phyloP scores from a whole-genome alignment of 805 yeast species.

The Spathaspora passalidarum region DNA sequence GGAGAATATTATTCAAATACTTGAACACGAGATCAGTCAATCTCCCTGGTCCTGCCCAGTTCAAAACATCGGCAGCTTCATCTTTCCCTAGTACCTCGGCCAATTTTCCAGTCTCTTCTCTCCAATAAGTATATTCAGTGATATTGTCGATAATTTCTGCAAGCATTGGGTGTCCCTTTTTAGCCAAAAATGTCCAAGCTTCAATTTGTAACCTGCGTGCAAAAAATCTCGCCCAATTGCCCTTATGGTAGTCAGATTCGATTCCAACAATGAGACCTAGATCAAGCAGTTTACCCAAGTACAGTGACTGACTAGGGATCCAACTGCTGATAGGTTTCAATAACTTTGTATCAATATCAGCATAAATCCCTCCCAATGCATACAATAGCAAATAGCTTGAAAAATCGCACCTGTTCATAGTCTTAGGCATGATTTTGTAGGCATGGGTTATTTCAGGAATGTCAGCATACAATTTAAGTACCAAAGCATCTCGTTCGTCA shows the following conservation, averaged over 20 bases:
- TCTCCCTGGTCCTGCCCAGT: slow-evolving; percentile 96
- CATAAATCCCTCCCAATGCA: slow-evolving; percentile 91
- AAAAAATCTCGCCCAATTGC: slow-evolving; percentile 82
- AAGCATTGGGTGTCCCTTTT: no score
- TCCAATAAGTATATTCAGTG: slow-evolving; percentile 67
- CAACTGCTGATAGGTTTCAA: no score
- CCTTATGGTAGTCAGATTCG: slow-evolving; percentile 97
- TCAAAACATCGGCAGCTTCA: slow-evolving; percentile 86
- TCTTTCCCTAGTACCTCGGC: no score
- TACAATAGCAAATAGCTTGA: slow-evolving; percentile 81
- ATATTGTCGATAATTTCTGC: slow-evolving; percentile 75
- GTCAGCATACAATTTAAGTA: slow-evolving; percentile 60
- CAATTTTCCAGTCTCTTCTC: slow-evolving; percentile 47
- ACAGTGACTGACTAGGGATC: slow-evolving; percentile 43
- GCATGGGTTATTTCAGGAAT: slow-evolving; percentile 78
- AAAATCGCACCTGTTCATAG: slow-evolving; percentile 87
- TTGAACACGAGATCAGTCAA: slow-evolving; percentile 85
- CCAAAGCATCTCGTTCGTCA: slow-evolving; percentile 62
- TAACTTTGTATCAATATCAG: slow-evolving; percentile 83
- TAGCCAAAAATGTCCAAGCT: slow-evolving; percentile 93
- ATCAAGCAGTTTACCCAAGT: slow-evolving; percentile 24
- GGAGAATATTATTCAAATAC: no score
- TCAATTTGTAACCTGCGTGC: slow-evolving; percentile 92
- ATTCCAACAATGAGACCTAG: slow-evolving; percentile 86
- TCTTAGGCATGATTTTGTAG: slow-evolving; percentile 70